Percentiles rank a stretch among this genome's conserved stretches.
Conservation (phyloP, 1,139 yeast genomes). For the Nakaseomyces uthaithaninus region DNA sequence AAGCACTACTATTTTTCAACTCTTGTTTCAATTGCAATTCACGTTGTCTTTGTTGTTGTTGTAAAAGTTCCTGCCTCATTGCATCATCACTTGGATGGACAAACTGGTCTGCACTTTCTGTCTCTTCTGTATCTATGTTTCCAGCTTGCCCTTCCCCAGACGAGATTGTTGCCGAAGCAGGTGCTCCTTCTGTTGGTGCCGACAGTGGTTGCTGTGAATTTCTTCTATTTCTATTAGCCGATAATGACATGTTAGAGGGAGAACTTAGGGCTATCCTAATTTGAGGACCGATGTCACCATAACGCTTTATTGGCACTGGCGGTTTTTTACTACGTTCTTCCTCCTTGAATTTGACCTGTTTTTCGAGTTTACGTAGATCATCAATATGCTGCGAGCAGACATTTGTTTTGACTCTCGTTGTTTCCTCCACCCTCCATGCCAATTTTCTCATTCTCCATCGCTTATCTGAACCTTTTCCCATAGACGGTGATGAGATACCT, state of each 20-base stretch:
- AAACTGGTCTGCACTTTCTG: slow-evolving; percentile 21
- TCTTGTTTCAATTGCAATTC: slow-evolving; percentile 29
- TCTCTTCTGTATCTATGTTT: slow-evolving; percentile 18
- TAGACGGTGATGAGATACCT: slow-evolving; percentile 46
- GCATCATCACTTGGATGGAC: slow-evolving; percentile 38
- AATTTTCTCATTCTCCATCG: slow-evolving; percentile 92
- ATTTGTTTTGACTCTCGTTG: slow-evolving; percentile 49
- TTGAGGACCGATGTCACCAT: slow-evolving; percentile 36
- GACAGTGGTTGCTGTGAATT: not conserved
- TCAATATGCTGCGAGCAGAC: slow-evolving; percentile 49
- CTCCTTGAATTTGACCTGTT: slow-evolving; percentile 35
- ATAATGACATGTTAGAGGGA: slow-evolving; percentile 20
- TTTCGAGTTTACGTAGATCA: slow-evolving; percentile 44
- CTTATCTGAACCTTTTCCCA: slow-evolving; percentile 35
- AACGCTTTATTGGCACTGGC: slow-evolving; percentile 30
- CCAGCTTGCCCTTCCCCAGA: slow-evolving; percentile 8
- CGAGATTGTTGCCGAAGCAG: not conserved
- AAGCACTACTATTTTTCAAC: slow-evolving; percentile 33
- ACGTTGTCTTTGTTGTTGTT: slow-evolving; percentile 31
- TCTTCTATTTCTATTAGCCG: slow-evolving; percentile 10
- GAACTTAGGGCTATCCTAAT: slow-evolving; percentile 29
- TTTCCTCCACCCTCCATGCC: slow-evolving; percentile 86
- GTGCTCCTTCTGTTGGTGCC: slow-evolving; percentile 7
- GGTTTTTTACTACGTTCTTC: slow-evolving; percentile 23
- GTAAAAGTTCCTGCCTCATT: slow-evolving; percentile 31